A percentile compares a stretch with the other conserved stretches of the same genome.
Evolutionary conservation across 768 basidiomycete genomes (phyloP).

Genomic region (Dioszegia crocea): DNA sequence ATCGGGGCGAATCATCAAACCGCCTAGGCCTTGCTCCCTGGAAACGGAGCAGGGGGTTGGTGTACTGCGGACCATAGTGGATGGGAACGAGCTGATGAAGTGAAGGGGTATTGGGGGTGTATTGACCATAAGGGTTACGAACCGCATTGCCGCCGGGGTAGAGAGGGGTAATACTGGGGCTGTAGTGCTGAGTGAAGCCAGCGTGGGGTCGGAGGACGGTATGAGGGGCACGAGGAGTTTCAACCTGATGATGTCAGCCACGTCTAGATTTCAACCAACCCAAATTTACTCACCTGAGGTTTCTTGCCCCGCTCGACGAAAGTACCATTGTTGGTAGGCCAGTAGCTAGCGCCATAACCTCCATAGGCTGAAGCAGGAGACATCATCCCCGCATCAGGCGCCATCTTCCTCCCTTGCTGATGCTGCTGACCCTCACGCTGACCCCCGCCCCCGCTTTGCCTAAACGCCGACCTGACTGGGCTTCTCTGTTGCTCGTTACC

Average conservation of each 20-base stretch:
- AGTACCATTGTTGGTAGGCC: neutral
- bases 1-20: constrained; percentile 40
- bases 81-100: neutral
- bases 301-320: constrained; percentile 4
- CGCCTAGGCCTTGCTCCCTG: neutral
- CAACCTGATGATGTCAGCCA: neutral
- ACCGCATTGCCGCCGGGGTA: neutral
- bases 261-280: no score
- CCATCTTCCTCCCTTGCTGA: neutral
- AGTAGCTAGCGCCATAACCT: neutral
- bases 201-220: neutral
- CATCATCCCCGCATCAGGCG: neutral
- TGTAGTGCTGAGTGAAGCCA: neutral
- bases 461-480: neutral
- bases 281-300: neutral
- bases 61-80: constrained; percentile 8
- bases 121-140: neutral
- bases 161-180: neutral
- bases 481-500: neutral
- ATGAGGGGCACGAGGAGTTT: neutral
- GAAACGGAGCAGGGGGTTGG: neutral
- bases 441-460: neutral
- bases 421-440: neutral
- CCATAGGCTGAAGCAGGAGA: neutral
- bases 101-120: neutral